Percentiles rank a stretch among this genome's conserved stretches.
Conservation (phyloP, 164 flowering plant genomes). For the Magnolia kwangsiensis region DNA sequence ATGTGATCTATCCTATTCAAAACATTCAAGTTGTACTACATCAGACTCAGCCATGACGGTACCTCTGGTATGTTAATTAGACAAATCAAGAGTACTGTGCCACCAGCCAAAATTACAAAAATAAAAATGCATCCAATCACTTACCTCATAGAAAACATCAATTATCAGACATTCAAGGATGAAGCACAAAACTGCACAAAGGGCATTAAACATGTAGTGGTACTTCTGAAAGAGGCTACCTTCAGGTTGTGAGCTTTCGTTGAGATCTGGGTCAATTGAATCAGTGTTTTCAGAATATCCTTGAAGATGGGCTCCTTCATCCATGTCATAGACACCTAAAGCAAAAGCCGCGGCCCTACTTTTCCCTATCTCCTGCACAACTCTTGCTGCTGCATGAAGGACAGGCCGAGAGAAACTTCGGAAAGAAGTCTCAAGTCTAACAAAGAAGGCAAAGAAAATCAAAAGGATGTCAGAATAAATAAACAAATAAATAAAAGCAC, state of each 20-base stretch:
- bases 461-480: neutral
- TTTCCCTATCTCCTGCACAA: slow-evolving; percentile 99
- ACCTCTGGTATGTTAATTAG: too few species aligned
- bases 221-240: slow-evolving; percentile 35
- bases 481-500: neutral
- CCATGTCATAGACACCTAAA: slow-evolving; percentile 77
- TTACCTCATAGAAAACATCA: neutral
- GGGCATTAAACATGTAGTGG: neutral
- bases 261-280: slow-evolving; percentile 50
- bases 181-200: slow-evolving; percentile 1
- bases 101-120: slow-evolving; percentile 1
- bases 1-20: neutral
- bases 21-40: neutral
- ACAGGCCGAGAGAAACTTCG: slow-evolving; percentile 98
- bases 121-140: neutral
- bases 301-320: slow-evolving; percentile 75
- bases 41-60: neutral
- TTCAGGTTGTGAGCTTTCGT: slow-evolving; percentile 63
- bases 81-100: neutral
- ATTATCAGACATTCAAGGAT: slow-evolving; percentile 1
- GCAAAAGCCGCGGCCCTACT: slow-evolving; percentile 98
- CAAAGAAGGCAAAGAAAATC: neutral
- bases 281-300: slow-evolving; percentile 56
- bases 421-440: slow-evolving; percentile 93
- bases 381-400: slow-evolving; percentile 98